Conservation (phyloP, 2,329 filamentous ascomycete genomes). For the Verticillium isaacii region DNA sequence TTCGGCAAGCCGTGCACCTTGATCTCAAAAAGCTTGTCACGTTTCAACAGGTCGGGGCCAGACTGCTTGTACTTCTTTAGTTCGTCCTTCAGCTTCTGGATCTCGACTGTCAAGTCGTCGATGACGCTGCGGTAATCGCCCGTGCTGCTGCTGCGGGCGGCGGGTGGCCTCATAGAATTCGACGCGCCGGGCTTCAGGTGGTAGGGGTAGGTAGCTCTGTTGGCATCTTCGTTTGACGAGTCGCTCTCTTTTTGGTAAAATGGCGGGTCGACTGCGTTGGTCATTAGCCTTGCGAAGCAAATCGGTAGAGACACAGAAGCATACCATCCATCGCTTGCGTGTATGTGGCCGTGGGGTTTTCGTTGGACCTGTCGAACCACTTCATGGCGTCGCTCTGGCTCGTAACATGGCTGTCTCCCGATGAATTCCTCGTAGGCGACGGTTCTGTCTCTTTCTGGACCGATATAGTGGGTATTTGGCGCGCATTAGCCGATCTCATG, state of each 20-base stretch:
- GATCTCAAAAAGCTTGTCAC: conserved; percentile 79
- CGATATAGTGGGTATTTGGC: conserved; percentile 1
- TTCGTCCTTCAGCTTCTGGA: conserved; percentile 71
- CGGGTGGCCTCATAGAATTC: conserved; percentile 20
- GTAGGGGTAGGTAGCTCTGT: conserved; percentile 14
- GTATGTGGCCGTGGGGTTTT: conserved; percentile 38
- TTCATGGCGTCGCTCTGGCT: conserved; percentile 43
- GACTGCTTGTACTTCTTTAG: conserved; percentile 66
- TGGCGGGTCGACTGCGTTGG: conserved; percentile 40
- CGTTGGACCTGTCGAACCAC: conserved; percentile 52
- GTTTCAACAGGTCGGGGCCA: conserved; percentile 60
- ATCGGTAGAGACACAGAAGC: background rate
- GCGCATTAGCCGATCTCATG: conserved; percentile 5
- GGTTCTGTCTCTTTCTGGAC: background rate
- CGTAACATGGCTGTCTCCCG: conserved; percentile 44
- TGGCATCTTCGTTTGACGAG: conserved; percentile 42
- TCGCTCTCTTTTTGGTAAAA: conserved; percentile 51
- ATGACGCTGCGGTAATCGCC: conserved; percentile 80
- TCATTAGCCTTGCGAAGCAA: background rate
- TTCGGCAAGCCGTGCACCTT: conserved; percentile 69
- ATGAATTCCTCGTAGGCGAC: conserved; percentile 34
- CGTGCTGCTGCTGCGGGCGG: conserved; percentile 53
- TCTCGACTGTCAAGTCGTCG: conserved; percentile 80
- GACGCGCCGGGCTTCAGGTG: conserved; percentile 17
- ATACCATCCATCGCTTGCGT: conserved; percentile 45